Evolutionary conservation across 2,329 filamentous ascomycete species (phyloP).

Genomic region (Diatrype stigma): DNA sequence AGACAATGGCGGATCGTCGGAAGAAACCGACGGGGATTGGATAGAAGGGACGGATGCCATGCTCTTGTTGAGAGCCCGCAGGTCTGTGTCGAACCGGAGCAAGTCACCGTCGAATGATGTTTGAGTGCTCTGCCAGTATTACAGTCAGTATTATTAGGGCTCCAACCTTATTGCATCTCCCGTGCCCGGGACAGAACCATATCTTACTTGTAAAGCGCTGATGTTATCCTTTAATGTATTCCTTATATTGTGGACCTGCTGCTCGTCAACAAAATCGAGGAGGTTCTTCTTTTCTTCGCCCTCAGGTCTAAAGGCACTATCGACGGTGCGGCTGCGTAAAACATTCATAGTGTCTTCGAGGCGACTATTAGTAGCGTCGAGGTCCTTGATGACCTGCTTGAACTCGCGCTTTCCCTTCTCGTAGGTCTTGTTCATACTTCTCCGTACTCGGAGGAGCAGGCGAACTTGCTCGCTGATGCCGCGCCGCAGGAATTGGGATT

Average conservation of each 20-base stretch:
- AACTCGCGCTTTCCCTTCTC: constrained; percentile 58
- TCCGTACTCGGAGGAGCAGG: constrained; percentile 48
- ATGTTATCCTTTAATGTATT: constrained; percentile 67
- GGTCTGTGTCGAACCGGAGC: constrained; percentile 68
- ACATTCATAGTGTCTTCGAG: constrained; percentile 64
- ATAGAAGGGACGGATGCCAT: constrained; percentile 40
- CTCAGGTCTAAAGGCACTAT: constrained; percentile 56
- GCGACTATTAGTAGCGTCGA: constrained; percentile 63
- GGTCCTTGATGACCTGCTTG: constrained; percentile 54
- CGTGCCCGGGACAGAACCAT: background rate
- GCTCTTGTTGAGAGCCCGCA: constrained; percentile 60
- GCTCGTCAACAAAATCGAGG: constrained; percentile 73
- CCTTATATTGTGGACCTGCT: constrained; percentile 61
- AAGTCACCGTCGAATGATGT: constrained; percentile 74
- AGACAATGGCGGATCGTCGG: constrained; percentile 40
- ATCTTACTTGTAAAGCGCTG: constrained; percentile 59
- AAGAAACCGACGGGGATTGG: constrained; percentile 30
- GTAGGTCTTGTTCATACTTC: constrained; percentile 51
- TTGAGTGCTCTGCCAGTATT: constrained; percentile 50
- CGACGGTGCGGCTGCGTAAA: constrained; percentile 60
- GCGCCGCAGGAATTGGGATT: constrained; percentile 62
- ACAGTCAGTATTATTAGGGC: constrained; percentile 10
- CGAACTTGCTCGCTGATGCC: constrained; percentile 55
- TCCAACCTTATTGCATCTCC: background rate
- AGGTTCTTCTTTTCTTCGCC: constrained; percentile 59